Evolutionary conservation across 169 alveolate genomes (phyloP).

Genomic region (Cryptosporidium viatorum): DNA sequence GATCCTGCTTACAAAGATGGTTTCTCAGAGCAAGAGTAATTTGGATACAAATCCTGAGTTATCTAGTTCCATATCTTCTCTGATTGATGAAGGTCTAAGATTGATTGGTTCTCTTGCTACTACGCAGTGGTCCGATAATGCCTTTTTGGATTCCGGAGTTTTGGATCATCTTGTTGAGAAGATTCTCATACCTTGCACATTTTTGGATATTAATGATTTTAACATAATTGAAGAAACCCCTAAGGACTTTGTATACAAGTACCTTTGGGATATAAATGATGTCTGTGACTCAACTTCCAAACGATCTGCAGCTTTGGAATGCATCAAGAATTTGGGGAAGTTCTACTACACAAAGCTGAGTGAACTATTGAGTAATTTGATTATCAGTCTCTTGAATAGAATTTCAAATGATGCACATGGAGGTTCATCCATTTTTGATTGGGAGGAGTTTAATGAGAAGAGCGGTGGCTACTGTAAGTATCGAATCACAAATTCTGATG

Average conservation of each 20-base stretch:
- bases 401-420: slow-evolving; percentile 18
- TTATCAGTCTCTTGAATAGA: slow-evolving; percentile 32
- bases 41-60: slow-evolving; percentile 24
- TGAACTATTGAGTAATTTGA: slow-evolving; percentile 39
- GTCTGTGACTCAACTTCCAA: slow-evolving; percentile 68
- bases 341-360: slow-evolving; percentile 53
- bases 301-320: slow-evolving; percentile 70
- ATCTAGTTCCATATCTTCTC: slow-evolving; percentile 31
- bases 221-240: slow-evolving; percentile 55
- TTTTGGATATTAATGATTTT: slow-evolving; percentile 52
- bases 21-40: background rate
- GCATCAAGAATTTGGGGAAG: slow-evolving; percentile 65
- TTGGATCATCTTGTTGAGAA: slow-evolving; percentile 68
- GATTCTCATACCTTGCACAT: slow-evolving; percentile 68
- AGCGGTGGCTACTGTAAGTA: slow-evolving; percentile 10
- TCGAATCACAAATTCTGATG: slow-evolving; percentile 28
- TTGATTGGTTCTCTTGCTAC: slow-evolving; percentile 61
- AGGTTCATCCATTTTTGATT: slow-evolving; percentile 16
- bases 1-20: slow-evolving; percentile 43
- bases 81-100: slow-evolving; percentile 60
- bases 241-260: slow-evolving; percentile 62
- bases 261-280: slow-evolving; percentile 72
- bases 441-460: slow-evolving; percentile 58
- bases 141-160: slow-evolving; percentile 64
- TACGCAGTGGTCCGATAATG: slow-evolving; percentile 72